Conservation (phyloP, 257 asterid genomes). For the Nicotiana tomentosiformis region DNA sequence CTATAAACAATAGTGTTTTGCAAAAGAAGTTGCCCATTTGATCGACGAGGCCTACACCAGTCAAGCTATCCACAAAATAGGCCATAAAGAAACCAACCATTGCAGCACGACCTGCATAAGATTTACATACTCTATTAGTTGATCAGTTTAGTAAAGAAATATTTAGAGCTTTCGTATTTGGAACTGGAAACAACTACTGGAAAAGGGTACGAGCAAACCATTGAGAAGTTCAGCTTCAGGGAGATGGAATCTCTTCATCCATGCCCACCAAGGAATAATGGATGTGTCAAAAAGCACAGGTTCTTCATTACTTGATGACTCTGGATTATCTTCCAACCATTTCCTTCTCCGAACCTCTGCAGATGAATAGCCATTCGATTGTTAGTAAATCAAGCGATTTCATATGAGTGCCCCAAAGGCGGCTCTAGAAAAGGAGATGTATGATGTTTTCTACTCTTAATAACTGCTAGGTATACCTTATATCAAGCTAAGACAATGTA, state of each 20-base stretch:
- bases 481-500: neutral
- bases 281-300: slow-evolving; percentile 84
- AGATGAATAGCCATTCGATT: neutral
- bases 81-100: slow-evolving; percentile 99
- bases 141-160: neutral
- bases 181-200: neutral
- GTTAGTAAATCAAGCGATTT: neutral
- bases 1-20: slow-evolving; percentile 65
- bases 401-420: neutral
- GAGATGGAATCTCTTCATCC: slow-evolving; percentile 94
- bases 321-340: slow-evolving; percentile 75
- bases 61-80: slow-evolving; percentile 86
- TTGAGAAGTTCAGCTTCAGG: slow-evolving; percentile 98
- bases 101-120: slow-evolving; percentile 89
- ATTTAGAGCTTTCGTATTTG: neutral
- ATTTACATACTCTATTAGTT: neutral
- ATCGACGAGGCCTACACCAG: slow-evolving; percentile 89
- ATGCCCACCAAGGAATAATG: slow-evolving; percentile 96
- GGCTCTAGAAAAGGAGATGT: neutral
- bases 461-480: neutral
- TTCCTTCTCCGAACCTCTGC: slow-evolving; percentile 97
- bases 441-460: neutral
- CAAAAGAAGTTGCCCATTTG: slow-evolving; percentile 98
- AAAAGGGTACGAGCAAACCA: slow-evolving; percentile 36
- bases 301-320: slow-evolving; percentile 72